Evolutionary conservation across 495 filamentous ascomycete genomes (phyloP).

Genomic region (Hyaloscypha hepaticicola): DNA sequence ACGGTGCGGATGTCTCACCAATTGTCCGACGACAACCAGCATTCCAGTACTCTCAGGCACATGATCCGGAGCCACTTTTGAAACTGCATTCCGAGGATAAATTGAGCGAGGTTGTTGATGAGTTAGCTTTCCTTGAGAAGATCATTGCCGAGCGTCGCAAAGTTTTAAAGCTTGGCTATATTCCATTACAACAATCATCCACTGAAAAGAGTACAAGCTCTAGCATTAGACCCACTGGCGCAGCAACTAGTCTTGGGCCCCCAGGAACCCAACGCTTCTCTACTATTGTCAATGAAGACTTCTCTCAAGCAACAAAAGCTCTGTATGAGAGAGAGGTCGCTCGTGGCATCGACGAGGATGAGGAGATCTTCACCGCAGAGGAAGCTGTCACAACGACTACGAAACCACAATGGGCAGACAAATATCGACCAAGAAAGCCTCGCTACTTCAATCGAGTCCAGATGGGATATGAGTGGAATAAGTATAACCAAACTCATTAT

Average conservation of each 20-base stretch:
- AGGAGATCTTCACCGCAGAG: conserved; percentile 94
- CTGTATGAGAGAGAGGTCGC: conserved; percentile 93
- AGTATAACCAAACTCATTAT: conserved; percentile 99
- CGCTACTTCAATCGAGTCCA: conserved; percentile 97
- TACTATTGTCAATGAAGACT: conserved; percentile 74
- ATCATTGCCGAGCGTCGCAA: conserved; percentile 61
- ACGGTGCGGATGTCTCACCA: conserved; percentile 24
- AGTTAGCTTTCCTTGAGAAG: conserved; percentile 58
- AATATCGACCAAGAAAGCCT: conserved; percentile 90
- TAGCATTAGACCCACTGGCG: conserved; percentile 8
- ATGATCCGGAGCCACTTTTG: conserved; percentile 72
- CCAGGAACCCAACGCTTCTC: conserved; percentile 71
- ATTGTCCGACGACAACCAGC: conserved; percentile 26
- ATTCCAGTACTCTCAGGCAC: conserved; percentile 37
- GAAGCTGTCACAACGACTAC: conserved; percentile 67
- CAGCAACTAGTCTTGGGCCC: conserved; percentile 41
- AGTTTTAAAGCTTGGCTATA: conserved; percentile 66
- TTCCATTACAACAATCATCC: conserved; percentile 57
- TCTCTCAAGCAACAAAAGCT: conserved; percentile 86
- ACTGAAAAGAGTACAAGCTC: conserved; percentile 29
- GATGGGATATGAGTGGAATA: conserved; percentile 99
- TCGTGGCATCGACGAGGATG: conserved; percentile 85
- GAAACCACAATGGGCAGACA: conserved; percentile 80
- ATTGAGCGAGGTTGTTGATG: conserved; percentile 58
- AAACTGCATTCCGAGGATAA: conserved; percentile 71